Conservation (phyloP, 257 asterid genomes). For the Fraxinus pennsylvanica region DNA sequence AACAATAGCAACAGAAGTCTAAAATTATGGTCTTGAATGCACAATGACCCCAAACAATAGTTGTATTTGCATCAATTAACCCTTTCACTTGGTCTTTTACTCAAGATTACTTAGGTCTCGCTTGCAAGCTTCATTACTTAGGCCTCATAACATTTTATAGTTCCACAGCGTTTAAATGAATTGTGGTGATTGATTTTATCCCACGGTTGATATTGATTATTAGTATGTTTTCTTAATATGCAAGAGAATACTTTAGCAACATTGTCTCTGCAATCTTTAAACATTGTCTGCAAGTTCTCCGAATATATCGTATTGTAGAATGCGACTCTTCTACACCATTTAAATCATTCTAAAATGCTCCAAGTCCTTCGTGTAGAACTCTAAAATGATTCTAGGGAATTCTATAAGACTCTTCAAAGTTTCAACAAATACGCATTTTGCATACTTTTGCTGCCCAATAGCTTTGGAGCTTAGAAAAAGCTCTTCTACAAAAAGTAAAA, state of each 20-base stretch:
- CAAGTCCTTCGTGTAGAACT: background rate
- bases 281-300: background rate
- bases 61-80: too few relatives aligned
- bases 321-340: background rate
- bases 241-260: background rate
- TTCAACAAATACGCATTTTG: background rate
- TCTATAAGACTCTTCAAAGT: background rate
- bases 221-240: background rate
- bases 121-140: background rate
- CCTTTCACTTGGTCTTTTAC: background rate
- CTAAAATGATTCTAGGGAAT: background rate
- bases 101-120: too few relatives aligned
- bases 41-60: too few relatives aligned
- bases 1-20: too few relatives aligned
- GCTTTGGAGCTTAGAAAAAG: too few relatives aligned
- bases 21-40: too few relatives aligned
- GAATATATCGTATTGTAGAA: background rate
- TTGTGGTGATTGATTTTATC: background rate
- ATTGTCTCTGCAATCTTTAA: background rate
- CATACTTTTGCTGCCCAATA: background rate
- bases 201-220: background rate
- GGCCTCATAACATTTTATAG: background rate
- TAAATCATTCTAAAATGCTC: background rate
- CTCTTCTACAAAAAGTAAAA: too few relatives aligned
- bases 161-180: background rate